Base-by-base conservation (phyloP, 805 yeast species). In the Cyberlindnera lachancei region DNA sequence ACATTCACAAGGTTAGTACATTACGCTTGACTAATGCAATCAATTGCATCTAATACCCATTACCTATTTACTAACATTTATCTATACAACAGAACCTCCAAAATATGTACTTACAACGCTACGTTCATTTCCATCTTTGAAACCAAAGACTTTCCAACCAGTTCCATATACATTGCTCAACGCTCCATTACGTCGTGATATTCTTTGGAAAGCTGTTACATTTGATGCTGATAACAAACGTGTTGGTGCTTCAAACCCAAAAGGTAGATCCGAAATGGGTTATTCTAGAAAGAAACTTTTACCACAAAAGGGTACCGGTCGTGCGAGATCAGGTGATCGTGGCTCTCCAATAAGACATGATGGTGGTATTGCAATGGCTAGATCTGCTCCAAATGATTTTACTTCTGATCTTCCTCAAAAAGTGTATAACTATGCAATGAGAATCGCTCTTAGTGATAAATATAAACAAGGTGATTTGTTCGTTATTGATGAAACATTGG, bases 241-340 rank as follows among this genome's bases (percentile, higher is more conserved):
- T 57, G 95, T 86, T 9, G 96, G 96, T 27, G 70, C 96, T 1
- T 76, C 85, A 1, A 80, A 79, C 50, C 94, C 92, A 20, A 80
- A 85, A 23, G 85, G 92, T 36, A 79, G 96, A 59, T 73, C 84
- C 23, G 90, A 85, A 46, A 81, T 80, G 59, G 87, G 88, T 38
- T 88, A 73, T 56, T 81, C 94, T 16, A 73, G 94, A 58, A 71
- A 72, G 50, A 92, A 92, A 55, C 64, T 92, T 45, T 67, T 75
- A 23, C 84, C 86, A 19, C 98, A 92, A 61, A 92, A 92, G 61
- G 97, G 97, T 38, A 64, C 85, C 12, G 99, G 99, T 61, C 70
- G 73, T 40, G 99, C 99, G 33, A 79, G 99, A 68, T 80, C 75
- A 34, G 99, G 99, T 64, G 96, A 88, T 60, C 87, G 83, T 37